Base-by-base conservation (phyloP, 2,329 filamentous ascomycete species). In the Decorospora gaudefroyi region DNA sequence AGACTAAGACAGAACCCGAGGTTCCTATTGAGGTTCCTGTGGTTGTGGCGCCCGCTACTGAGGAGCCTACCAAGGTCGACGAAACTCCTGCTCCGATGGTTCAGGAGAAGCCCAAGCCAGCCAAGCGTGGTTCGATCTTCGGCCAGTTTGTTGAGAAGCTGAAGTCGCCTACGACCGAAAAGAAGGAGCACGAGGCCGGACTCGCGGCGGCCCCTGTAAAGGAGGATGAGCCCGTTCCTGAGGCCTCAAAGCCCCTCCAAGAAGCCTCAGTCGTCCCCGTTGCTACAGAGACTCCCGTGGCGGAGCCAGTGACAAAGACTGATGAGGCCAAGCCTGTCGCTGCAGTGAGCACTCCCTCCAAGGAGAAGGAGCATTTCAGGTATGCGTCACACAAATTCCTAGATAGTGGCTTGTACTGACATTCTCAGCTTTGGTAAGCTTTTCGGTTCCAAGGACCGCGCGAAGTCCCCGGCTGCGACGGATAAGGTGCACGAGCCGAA, bases 61-160 rank as follows among this genome's bases (percentile, higher is more conserved):
- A 68, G 45, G 62, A 62, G 47, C 18, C 72, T 61, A 80, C 79
- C 76, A 72, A 77, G 76, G 72, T 76, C 19, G 64, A 73, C 45
- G 73, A 76, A 34, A 63, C 62, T 21, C 41, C 50, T 9, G 61
- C 55, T 15, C 59, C 65, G 53, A 61, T 64, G 53, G 74, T 70
- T 29, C 64, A 70, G 33, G 61, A 67, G 50, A 70, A 70, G 60
- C 69, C 78, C 59, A 90, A 89, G 83, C 71, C 72, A 33, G 79
- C 82, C 73, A 95, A 95, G 87, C 88, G 90, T 72, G 84, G 84
- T 73, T 93, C 88, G 57, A 85, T 91, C 64, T 95, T 95, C 74
- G 83, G 83, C 62, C 85, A 83, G 65, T 84, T 88, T 68, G 81
- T 79, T 73, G 87, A 89, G 59, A 73, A 73, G 67, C 65, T 77